Conservation (phyloP, 768 basidiomycete species). For the Kwoniella europaea region DNA sequence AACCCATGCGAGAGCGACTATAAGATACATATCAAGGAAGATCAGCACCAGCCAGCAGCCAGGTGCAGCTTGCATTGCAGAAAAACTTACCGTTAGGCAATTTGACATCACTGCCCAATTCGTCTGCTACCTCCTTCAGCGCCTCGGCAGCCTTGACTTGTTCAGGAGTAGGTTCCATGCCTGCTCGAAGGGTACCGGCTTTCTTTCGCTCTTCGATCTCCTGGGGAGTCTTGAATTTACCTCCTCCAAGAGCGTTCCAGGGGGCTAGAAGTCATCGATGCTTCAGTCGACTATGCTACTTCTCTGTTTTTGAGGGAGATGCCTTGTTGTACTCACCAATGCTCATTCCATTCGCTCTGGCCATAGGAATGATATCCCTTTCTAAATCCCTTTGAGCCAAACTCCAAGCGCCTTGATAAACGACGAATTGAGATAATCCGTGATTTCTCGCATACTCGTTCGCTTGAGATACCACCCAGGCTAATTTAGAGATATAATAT, state of each 20-base stretch:
- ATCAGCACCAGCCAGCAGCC: too few species aligned
- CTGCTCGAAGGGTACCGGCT: constrained; percentile 23
- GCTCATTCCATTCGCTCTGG: constrained; percentile 28
- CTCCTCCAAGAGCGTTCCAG: constrained; percentile 61
- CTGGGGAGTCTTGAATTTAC: constrained; percentile 53
- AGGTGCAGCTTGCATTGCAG: too few species aligned
- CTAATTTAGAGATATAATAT: background rate
- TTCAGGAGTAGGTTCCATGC: constrained; percentile 14
- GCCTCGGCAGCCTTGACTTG: constrained; percentile 34
- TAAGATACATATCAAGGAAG: too few species aligned
- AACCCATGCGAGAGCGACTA: constrained; percentile 49
- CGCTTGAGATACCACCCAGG: constrained; percentile 42
- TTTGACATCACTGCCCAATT: constrained; percentile 40
- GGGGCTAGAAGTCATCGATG: constrained; percentile 48
- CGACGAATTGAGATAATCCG: constrained; percentile 63
- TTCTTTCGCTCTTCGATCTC: constrained; percentile 38
- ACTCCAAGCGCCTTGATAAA: constrained; percentile 60
- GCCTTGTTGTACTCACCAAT: constrained; percentile 45
- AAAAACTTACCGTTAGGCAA: constrained; percentile 20
- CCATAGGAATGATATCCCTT: constrained; percentile 64
- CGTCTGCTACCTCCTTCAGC: constrained; percentile 47
- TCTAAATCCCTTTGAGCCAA: constrained; percentile 61
- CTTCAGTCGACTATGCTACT: too few species aligned
- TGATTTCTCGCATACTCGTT: constrained; percentile 65
- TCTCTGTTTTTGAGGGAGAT: too few species aligned